These are phyloP conservation scores for Pseudoperonospora humuli DNA, from an alignment of 352 stramenopile species.

Conservation along the genomic window DNA sequence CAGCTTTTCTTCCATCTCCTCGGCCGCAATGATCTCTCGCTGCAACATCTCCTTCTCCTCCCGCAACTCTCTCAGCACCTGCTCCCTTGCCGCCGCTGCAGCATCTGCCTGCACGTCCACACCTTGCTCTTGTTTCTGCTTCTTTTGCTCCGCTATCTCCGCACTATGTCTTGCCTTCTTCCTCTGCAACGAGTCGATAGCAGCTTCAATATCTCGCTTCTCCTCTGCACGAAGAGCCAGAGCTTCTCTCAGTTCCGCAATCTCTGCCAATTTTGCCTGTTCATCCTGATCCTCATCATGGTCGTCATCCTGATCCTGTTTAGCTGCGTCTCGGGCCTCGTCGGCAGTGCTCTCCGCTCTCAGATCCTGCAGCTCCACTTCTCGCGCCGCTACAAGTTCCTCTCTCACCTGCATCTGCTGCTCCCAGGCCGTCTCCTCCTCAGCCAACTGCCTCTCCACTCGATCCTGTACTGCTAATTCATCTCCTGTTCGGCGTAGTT, in stretches of 20 bases:
- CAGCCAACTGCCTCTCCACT: conserved; percentile 45
- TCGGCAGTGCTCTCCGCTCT: conserved; percentile 24
- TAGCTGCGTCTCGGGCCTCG: background rate
- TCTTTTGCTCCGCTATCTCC: conserved; percentile 1
- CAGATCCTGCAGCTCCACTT: conserved; percentile 45
- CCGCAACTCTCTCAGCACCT: conserved; percentile 32
- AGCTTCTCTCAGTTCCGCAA: conserved; percentile 34
- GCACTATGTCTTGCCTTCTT: conserved; percentile 23
- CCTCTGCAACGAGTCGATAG: conserved; percentile 40
- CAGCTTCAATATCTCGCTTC: conserved; percentile 51
- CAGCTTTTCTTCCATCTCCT: conserved; percentile 31
- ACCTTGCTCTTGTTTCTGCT: conserved; percentile 3
- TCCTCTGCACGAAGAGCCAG: conserved; percentile 49
- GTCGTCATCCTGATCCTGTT: conserved; percentile 6
- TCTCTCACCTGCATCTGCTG: conserved; percentile 47
- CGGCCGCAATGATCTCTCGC: conserved; percentile 35
- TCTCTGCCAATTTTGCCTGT: conserved; percentile 19
- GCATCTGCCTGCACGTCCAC: conserved; percentile 17
- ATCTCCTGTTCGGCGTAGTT: conserved; percentile 23
- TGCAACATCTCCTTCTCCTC: conserved; percentile 40
- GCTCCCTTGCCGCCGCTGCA: conserved; percentile 11
- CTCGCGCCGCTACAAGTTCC: conserved; percentile 33
- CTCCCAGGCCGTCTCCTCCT: conserved; percentile 53
- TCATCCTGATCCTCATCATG: conserved; percentile 10
- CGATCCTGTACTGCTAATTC: conserved; percentile 44